Evolutionary conservation across 139 green algal species (phyloP).

Genomic region (Closterium sp.): DNA sequence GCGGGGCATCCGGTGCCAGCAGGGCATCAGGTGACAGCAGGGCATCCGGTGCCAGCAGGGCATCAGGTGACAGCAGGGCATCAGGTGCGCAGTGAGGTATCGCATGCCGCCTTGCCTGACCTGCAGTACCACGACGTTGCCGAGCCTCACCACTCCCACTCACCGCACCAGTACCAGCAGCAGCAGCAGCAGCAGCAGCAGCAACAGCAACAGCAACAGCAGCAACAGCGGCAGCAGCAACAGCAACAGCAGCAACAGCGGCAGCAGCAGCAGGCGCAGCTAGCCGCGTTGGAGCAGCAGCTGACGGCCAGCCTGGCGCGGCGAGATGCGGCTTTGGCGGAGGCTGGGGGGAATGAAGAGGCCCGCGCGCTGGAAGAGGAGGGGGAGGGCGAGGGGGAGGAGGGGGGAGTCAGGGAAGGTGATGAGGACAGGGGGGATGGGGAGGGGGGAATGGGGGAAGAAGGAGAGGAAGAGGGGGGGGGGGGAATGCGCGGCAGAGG

Average conservation of each 20-base stretch:
- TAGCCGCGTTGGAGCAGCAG: background rate
- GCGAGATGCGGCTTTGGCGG: too few relatives aligned
- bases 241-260: background rate
- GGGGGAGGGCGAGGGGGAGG: background rate
- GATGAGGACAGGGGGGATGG: background rate
- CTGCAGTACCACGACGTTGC: background rate
- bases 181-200: background rate
- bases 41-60: background rate
- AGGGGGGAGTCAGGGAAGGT: background rate
- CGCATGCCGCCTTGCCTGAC: background rate
- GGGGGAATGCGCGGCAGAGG: background rate
- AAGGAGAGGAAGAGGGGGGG: background rate
- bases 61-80: background rate
- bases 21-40: background rate
- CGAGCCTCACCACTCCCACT: background rate
- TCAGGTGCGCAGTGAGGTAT: background rate
- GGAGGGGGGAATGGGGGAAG: background rate
- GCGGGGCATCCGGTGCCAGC: background rate
- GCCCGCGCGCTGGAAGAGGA: background rate
- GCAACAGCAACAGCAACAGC: background rate
- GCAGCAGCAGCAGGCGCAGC: background rate
- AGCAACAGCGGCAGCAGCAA: background rate
- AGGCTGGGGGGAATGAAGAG: background rate
- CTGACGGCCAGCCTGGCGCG: too few relatives aligned
- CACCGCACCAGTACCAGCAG: background rate